Base-by-base conservation (phyloP, 129 eudicot genomes). In the Silybum marianum region DNA sequence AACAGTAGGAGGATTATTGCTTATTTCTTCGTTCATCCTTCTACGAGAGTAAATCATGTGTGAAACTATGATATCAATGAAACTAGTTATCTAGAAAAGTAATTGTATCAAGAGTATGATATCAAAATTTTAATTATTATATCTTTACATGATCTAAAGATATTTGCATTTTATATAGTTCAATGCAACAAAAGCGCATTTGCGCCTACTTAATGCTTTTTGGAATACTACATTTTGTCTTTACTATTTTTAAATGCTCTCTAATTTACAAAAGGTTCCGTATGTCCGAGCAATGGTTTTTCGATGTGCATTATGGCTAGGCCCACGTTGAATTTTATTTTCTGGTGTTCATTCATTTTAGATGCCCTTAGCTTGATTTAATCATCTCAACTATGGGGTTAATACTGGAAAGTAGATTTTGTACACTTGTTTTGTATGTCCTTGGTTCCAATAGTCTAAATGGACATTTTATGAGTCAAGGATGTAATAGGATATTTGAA, bases 11-110 rank as follows among this genome's bases (percentile, higher is more conserved):
- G 1, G 65, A 34, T 48, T 74, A 16, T 24, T 75, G 25, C 26
- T 54, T 51, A 51, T 51, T 14, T 25, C 24, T 38, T 48, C 46
- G 72, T 26, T 21, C 71, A 46, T 70, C 54, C 51, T 79, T 79
- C 23, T 70, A 21, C 16, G 71, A 48, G 6, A 10, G 25, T 21
- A 34, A 38, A 38, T 38, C 42, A 38, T 38, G 9, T 65, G 62
- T 66, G 72, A 67, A 66, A 40, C n/a, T n/a, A n/a, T n/a, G n/a
- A n/a, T 9, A 9, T 9, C 48, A 40, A 40, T 40, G 48, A 40
- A 40, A 40, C 48, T 40, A 40, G 13, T 40, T 40, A 40, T 40
- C 13, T 40, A 40, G 13, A 40, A 40, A 40, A 40, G 48, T 40
- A 40, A 40, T 40, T 40, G 48, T 40, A 9, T 40, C 48, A 40